Base-by-base conservation (phyloP, 768 basidiomycete genomes). In the Crassisporium funariophilum region DNA sequence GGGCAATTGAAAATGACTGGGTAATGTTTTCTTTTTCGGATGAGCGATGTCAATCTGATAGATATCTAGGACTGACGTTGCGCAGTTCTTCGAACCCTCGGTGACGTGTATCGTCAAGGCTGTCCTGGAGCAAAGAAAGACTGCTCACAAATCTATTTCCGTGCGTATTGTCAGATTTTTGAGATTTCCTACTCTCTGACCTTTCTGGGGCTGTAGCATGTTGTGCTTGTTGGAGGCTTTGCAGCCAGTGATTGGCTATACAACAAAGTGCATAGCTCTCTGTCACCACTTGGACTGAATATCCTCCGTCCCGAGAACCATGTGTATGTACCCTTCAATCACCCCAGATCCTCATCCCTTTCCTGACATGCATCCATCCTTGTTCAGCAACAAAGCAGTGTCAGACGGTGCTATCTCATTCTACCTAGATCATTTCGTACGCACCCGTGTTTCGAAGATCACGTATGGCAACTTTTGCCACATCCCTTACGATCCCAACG, bases 211-310 rank as follows among this genome's bases (percentile, higher is more conserved):
- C 31, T 5, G 10, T 31, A 75, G 75, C 66, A 69, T 19, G 68
- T 75, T 19, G 67, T 76, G 23, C 70, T 84, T 1, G 80, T 83
- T 3, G 82, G 82, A 17, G 81, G 81, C 0, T 83, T 82, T 56
- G 75, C 78, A 11, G 78, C 79, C 1, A 82, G 75, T 46, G 76
- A 81, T 41, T 82, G 75, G 69, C 56, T 83, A n/a, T 77, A 70
- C 53, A 58, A 62, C 2, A 64, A 67, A 38, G 69, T 83, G 2
- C 70, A 70, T 31, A 61, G 56, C 41, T 55, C 63, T 4, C 62
- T 83, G 8, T 63, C 64, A 4, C 52, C 63, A 1, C 55, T 67
- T 0, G 69, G 71, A n/a, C 55, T 79, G 35, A 66, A 60, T 23
- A 59, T 82, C 13, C 68, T 72, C 41, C 68, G 78, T 6, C 82